These are phyloP conservation scores for Blastobotrys raffinosifermentans DNA, from an alignment of 1,139 yeast genomes.

Conservation along the genomic window DNA sequence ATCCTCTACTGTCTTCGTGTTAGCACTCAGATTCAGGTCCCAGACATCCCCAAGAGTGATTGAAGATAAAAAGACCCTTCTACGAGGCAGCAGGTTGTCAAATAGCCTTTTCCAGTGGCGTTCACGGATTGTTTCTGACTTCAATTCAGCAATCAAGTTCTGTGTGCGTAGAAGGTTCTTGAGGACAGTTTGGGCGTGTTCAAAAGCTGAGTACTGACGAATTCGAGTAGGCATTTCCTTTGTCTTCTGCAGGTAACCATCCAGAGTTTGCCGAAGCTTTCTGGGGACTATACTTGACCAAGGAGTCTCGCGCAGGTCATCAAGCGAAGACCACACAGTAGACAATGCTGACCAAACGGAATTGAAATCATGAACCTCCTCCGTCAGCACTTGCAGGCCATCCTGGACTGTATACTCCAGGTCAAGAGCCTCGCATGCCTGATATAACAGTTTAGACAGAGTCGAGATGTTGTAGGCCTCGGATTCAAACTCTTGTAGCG, in stretches of 20 bases:
- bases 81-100: slow-evolving; percentile 22
- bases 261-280: slow-evolving; percentile 46
- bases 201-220: slow-evolving; percentile 67
- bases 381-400: slow-evolving; percentile 34
- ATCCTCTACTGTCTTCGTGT: slow-evolving; percentile 45
- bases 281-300: slow-evolving; percentile 53
- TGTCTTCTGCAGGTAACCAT: slow-evolving; percentile 43
- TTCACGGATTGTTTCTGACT: slow-evolving; percentile 51
- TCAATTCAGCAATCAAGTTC: slow-evolving; percentile 45
- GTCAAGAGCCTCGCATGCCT: slow-evolving; percentile 42
- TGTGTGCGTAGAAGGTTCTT: slow-evolving; percentile 39
- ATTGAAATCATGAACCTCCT: slow-evolving; percentile 54
- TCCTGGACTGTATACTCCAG: slow-evolving; percentile 34
- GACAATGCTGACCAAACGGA: slow-evolving; percentile 64
- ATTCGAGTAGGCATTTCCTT: slow-evolving; percentile 53
- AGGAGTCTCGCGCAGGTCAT: slow-evolving; percentile 37
- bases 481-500: slow-evolving; percentile 42
- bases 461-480: slow-evolving; percentile 24
- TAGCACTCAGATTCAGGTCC: slow-evolving; percentile 45
- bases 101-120: slow-evolving; percentile 68
- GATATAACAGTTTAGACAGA: slow-evolving; percentile 30
- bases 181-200: slow-evolving; percentile 46
- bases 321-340: slow-evolving; percentile 48
- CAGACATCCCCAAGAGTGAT: slow-evolving; percentile 56
- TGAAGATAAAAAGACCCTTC: slow-evolving; percentile 21